Conservation (phyloP, 257 asterid genomes). For the Plantago elongata region DNA sequence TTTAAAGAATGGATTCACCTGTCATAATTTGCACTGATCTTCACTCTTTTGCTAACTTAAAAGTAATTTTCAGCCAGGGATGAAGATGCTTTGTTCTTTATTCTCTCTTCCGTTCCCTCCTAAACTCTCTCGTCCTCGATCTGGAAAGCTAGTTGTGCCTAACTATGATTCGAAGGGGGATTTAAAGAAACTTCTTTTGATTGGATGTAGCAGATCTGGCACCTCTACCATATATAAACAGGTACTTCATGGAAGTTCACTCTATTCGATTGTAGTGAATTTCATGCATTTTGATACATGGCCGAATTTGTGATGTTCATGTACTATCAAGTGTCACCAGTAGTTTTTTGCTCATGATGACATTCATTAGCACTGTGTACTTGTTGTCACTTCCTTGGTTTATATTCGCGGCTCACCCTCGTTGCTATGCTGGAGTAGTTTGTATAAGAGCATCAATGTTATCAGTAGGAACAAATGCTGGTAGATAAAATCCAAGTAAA, state of each 20-base stretch:
- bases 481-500: no score
- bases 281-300: no score
- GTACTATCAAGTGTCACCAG: no score
- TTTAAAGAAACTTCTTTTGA: slow-evolving; percentile 22
- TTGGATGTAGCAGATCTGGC: slow-evolving; percentile 12
- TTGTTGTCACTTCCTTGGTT: no score
- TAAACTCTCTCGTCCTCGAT: slow-evolving; percentile 26
- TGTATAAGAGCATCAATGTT: no score
- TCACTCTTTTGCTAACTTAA: background rate
- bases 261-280: no score
- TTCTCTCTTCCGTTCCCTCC: slow-evolving; percentile 60
- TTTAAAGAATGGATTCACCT: slow-evolving; percentile 6
- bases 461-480: no score
- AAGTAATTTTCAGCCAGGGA: slow-evolving; percentile 41
- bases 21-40: background rate
- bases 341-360: no score
- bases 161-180: slow-evolving; percentile 16
- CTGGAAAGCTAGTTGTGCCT: slow-evolving; percentile 6
- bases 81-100: slow-evolving; percentile 57
- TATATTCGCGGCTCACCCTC: no score
- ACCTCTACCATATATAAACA: slow-evolving; percentile 21
- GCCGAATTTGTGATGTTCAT: no score
- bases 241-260: slow-evolving; percentile 5
- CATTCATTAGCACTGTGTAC: no score
- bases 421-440: no score